These are phyloP conservation scores for Lithospermum erythrorhizon DNA, from an alignment of 257 asterid genomes.

Conservation along the genomic window DNA sequence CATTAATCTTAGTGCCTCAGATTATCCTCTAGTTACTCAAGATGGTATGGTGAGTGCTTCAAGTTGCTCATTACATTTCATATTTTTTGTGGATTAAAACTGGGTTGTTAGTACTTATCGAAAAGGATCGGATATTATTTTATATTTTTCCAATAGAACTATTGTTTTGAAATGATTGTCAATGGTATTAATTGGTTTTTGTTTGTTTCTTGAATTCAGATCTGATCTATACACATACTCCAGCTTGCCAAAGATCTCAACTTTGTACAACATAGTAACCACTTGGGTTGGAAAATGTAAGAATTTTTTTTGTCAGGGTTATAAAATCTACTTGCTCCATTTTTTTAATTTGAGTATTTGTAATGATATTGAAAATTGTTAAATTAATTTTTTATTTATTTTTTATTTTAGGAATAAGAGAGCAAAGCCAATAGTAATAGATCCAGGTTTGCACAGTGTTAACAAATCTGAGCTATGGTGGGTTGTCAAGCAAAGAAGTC, in stretches of 20 bases:
- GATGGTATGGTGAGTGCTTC: slow-evolving; percentile 93
- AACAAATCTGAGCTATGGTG: slow-evolving; percentile 91
- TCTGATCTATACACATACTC: slow-evolving; percentile 80
- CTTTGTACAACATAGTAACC: slow-evolving; percentile 81
- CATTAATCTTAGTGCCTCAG: slow-evolving; percentile 87
- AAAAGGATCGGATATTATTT: no score
- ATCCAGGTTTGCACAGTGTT: slow-evolving; percentile 65
- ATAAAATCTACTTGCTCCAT: no score
- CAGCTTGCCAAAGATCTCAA: slow-evolving; percentile 59
- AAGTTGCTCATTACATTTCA: neutral
- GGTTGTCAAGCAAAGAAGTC: slow-evolving; percentile 75
- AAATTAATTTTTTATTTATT: no score
- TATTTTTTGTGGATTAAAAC: neutral
- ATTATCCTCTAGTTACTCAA: slow-evolving; percentile 85
- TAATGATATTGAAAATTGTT: no score
- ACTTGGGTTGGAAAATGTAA: slow-evolving; percentile 81
- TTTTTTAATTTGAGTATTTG: no score
- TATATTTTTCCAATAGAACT: no score
- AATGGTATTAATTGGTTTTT: neutral
- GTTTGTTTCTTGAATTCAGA: slow-evolving; percentile 27
- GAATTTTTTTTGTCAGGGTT: neutral
- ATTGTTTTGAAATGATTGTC: neutral
- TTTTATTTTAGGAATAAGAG: slow-evolving; percentile 45
- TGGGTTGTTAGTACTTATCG: no score
- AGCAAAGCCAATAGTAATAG: slow-evolving; percentile 76